Evolutionary conservation across 768 basidiomycete genomes (phyloP).

Genomic region (Pisolithus orientalis): DNA sequence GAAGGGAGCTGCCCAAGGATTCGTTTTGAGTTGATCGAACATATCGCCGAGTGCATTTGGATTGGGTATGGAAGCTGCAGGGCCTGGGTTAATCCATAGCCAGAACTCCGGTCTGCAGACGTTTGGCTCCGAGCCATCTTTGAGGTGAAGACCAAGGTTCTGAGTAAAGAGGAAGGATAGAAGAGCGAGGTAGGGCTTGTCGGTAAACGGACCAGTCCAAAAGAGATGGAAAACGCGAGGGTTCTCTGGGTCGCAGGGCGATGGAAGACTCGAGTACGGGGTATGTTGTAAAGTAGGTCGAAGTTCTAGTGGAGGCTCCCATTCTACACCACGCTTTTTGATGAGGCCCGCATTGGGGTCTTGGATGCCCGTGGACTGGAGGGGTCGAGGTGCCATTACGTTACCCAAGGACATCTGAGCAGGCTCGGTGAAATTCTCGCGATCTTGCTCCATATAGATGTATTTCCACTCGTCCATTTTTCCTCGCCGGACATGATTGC

Average conservation of each 20-base stretch:
- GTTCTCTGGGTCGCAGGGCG: conserved; percentile 77
- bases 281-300: conserved; percentile 46
- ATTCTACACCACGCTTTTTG: conserved; percentile 55
- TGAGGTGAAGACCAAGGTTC: conserved; percentile 76
- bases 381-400: conserved; percentile 25
- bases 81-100: conserved; percentile 99
- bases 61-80: conserved; percentile 85
- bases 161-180: conserved; percentile 97
- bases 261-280: conserved; percentile 49
- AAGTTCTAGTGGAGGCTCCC: conserved; percentile 48
- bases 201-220: conserved; percentile 98
- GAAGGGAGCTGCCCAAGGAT: conserved; percentile 95
- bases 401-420: conserved; percentile 26
- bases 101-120: conserved; percentile 89
- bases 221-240: conserved; percentile 97
- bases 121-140: conserved; percentile 33
- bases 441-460: conserved; percentile 66
- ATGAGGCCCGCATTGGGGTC: conserved; percentile 51
- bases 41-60: conserved; percentile 76
- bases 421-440: conserved; percentile 33
- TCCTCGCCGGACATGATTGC: conserved; percentile 65
- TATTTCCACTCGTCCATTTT: conserved; percentile 83
- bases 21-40: conserved; percentile 73
- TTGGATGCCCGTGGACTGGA: conserved; percentile 23
- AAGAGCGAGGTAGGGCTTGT: conserved; percentile 95